Conservation (phyloP, 2,329 filamentous ascomycete genomes). For the Aureobasidium sp. region DNA sequence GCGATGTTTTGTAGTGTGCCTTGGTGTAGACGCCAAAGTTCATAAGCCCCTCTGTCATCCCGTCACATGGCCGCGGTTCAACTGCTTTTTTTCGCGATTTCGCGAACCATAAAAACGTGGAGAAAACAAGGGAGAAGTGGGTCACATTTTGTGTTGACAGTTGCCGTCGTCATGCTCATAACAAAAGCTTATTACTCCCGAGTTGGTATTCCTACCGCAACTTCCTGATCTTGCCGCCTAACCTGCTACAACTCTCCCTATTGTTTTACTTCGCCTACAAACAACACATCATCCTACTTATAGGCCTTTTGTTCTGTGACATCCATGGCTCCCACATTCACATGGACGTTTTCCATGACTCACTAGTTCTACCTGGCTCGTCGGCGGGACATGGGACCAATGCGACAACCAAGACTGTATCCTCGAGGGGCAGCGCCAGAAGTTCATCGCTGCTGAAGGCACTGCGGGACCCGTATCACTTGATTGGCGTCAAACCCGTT, state of each 20-base stretch:
- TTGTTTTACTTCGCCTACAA: not conserved
- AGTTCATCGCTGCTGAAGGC: not conserved
- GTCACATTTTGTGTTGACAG: not conserved
- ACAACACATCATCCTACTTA: not conserved
- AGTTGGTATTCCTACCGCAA: not conserved
- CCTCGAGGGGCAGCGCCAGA: not conserved
- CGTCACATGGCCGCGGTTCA: too few species aligned
- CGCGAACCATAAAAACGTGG: not conserved
- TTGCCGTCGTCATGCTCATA: not conserved
- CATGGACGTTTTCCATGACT: constrained; percentile 14
- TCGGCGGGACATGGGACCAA: not conserved
- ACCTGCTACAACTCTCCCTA: not conserved
- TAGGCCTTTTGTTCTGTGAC: not conserved
- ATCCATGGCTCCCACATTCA: constrained; percentile 9
- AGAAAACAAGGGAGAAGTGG: not conserved
- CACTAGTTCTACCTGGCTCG: constrained; percentile 9
- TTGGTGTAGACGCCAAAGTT: too few species aligned
- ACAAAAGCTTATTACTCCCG: not conserved
- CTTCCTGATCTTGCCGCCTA: not conserved
- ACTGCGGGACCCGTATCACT: constrained; percentile 2
- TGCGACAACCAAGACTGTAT: not conserved
- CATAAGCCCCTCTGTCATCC: too few species aligned
- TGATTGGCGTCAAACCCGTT: not conserved
- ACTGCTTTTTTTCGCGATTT: too few species aligned
- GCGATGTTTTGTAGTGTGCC: too few species aligned